Conservation (phyloP, 148 eudicot species). For the Oxyria digyna region DNA sequence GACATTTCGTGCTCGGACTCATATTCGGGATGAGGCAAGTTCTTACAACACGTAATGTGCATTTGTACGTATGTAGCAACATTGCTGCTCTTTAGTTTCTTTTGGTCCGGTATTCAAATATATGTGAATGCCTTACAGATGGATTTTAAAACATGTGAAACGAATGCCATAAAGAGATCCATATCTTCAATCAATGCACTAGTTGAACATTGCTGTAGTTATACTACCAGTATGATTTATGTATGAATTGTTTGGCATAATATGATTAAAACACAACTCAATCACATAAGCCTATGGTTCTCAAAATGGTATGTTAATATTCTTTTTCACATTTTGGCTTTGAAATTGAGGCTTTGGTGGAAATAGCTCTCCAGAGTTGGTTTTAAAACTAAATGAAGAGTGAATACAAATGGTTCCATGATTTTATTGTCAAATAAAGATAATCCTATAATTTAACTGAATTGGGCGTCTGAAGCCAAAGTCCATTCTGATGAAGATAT, state of each 20-base stretch:
- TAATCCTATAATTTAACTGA: not conserved
- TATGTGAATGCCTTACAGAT: not conserved
- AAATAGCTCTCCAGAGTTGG: not conserved
- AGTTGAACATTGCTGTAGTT: not conserved
- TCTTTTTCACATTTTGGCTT: not conserved
- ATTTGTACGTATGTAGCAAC: not conserved
- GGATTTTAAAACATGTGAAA: not conserved
- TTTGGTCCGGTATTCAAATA: not conserved
- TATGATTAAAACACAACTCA: not conserved
- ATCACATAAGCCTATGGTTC: not conserved
- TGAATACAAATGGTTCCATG: not conserved
- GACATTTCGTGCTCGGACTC: constrained; percentile 92
- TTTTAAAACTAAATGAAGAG: not conserved
- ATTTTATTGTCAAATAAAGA: not conserved
- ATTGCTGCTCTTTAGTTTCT: not conserved
- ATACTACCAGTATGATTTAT: not conserved
- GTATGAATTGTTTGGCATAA: not conserved
- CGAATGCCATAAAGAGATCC: not conserved
- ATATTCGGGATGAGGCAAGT: constrained; percentile 90
- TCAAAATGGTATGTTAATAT: not conserved
- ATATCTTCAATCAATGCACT: not conserved
- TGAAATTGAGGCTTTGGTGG: not conserved
- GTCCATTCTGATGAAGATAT: not conserved
- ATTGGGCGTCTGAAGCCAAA: not conserved
- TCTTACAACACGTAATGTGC: not conserved